Evolutionary conservation across 306 rosid species (phyloP).

Genomic region (Dryas alaskensis): DNA sequence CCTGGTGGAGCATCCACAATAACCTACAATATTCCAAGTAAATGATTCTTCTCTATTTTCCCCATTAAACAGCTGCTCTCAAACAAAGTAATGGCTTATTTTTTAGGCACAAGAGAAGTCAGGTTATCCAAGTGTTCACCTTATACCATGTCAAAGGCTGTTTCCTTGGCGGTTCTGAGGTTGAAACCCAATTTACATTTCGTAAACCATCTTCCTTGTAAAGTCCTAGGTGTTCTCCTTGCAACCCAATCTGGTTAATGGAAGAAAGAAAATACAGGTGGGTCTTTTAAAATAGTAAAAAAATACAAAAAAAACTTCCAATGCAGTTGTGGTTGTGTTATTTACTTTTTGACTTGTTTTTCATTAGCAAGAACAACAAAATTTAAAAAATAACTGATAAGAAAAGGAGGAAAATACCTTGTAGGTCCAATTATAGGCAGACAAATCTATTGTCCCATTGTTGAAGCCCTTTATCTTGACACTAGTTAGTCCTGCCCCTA

Average conservation of each 20-base stretch:
- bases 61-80: conserved; percentile 2
- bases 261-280: conserved; percentile 16
- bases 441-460: conserved; percentile 68
- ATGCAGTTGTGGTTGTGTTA: neutral
- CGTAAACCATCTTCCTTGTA: conserved; percentile 52
- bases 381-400: neutral
- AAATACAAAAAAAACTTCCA: neutral
- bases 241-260: conserved; percentile 64
- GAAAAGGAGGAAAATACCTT: conserved; percentile 49
- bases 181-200: conserved; percentile 59
- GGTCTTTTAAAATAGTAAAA: neutral
- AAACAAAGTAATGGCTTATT: conserved; percentile 18
- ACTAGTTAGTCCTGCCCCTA: conserved; percentile 79
- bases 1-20: conserved; percentile 72
- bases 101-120: conserved; percentile 9
- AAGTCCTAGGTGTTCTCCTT: conserved; percentile 67
- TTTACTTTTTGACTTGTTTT: neutral
- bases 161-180: conserved; percentile 57
- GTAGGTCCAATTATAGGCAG: conserved; percentile 74
- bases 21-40: conserved; percentile 41
- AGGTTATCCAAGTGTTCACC: conserved; percentile 41
- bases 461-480: conserved; percentile 63
- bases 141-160: conserved; percentile 93
- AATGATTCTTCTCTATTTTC: conserved; percentile 5
- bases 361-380: neutral